A percentile compares a stretch with the other conserved stretches of the same genome.
Evolutionary conservation across 768 basidiomycete genomes (phyloP).

Genomic region (Termitomyces sp.): DNA sequence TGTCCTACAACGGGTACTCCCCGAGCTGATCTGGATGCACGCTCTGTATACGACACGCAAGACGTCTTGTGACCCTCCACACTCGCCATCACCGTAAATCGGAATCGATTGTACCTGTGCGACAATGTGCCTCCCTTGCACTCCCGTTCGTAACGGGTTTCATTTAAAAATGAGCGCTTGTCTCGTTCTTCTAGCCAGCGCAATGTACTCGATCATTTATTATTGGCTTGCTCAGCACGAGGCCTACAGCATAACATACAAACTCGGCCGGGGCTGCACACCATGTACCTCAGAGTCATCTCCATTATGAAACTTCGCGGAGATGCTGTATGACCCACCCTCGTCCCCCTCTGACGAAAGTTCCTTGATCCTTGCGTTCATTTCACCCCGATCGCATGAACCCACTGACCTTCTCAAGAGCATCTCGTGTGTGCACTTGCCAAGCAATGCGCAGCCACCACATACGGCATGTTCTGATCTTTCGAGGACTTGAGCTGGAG

Average conservation of each 20-base stretch:
- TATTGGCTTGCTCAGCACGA: background rate
- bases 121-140: background rate
- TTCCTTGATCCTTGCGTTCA: background rate
- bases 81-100: background rate
- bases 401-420: background rate
- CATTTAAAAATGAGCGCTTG: background rate
- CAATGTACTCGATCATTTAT: background rate
- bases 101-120: background rate
- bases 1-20: background rate
- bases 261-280: background rate
- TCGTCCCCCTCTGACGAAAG: background rate
- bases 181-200: background rate
- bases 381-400: background rate
- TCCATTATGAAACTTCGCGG: background rate
- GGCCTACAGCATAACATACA: background rate
- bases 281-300: background rate
- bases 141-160: background rate
- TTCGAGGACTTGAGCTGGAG: background rate
- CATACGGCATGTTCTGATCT: background rate
- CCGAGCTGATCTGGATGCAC: background rate
- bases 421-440: background rate
- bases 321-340: background rate
- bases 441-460: background rate
- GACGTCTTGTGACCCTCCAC: background rate
- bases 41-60: background rate